Percentiles rank a stretch among this genome's conserved stretches.
Evolutionary conservation across 2,329 filamentous ascomycete species (phyloP).

Genomic region (Ascochyta viciae-villosae): DNA sequence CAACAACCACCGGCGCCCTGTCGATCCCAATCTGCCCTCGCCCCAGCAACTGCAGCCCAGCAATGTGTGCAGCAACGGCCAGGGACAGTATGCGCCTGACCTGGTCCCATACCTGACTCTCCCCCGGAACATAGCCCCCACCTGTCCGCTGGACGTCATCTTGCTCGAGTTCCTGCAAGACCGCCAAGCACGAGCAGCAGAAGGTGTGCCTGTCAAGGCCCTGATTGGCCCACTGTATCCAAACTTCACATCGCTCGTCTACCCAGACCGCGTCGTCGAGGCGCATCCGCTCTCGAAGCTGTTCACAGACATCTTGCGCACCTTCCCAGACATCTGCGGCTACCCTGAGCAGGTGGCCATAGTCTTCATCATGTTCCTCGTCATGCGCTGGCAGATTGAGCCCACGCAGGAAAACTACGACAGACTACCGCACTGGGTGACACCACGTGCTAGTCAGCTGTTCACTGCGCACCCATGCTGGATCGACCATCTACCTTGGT

Average conservation of each 20-base stretch:
- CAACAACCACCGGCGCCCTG: slow-evolving; percentile 54
- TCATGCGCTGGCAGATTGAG: slow-evolving; percentile 82
- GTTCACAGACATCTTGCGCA: slow-evolving; percentile 82
- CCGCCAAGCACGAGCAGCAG: slow-evolving; percentile 68
- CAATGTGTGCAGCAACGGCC: slow-evolving; percentile 31
- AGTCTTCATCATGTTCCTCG: slow-evolving; percentile 84
- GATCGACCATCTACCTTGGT: slow-evolving; percentile 82
- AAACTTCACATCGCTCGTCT: slow-evolving; percentile 78
- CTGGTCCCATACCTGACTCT: slow-evolving; percentile 46
- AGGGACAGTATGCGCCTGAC: slow-evolving; percentile 39
- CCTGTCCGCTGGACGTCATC: slow-evolving; percentile 80
- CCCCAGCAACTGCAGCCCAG: slow-evolving; percentile 44
- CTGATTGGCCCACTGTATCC: slow-evolving; percentile 81
- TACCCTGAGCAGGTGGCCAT: slow-evolving; percentile 84
- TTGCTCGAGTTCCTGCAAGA: slow-evolving; percentile 80
- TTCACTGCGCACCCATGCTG: slow-evolving; percentile 75
- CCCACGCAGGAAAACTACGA: slow-evolving; percentile 82
- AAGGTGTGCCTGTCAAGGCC: slow-evolving; percentile 69
- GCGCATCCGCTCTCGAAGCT: slow-evolving; percentile 83
- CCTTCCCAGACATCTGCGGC: slow-evolving; percentile 80
- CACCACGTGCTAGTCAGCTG: slow-evolving; percentile 71
- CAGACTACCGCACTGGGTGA: slow-evolving; percentile 75
- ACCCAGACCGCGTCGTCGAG: slow-evolving; percentile 67
- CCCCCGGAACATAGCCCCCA: slow-evolving; percentile 66
- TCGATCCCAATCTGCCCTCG: slow-evolving; percentile 53